These are phyloP conservation scores for Seminavis robusta DNA, from an alignment of 108 stramenopile species.

Conservation along the genomic window DNA sequence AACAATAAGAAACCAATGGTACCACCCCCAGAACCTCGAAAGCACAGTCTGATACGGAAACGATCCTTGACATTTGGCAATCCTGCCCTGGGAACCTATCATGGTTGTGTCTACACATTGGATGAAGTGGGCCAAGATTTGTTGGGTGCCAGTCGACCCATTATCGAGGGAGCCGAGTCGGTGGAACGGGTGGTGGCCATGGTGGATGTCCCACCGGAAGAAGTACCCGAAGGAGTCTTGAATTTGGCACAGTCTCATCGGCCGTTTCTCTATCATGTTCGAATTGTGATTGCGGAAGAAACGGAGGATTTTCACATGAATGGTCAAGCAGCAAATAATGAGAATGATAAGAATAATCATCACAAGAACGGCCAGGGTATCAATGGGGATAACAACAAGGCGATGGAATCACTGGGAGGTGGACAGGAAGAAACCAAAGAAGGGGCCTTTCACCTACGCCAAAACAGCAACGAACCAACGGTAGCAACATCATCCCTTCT, in stretches of 20 bases:
- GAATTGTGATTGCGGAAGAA: slow-evolving; percentile 63
- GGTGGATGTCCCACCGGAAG: slow-evolving; percentile 74
- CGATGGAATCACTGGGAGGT: no score
- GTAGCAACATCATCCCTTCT: no score
- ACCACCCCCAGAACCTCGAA: no score
- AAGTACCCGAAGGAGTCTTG: slow-evolving; percentile 81
- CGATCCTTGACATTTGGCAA: slow-evolving; percentile 70
- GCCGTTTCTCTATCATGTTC: slow-evolving; percentile 64
- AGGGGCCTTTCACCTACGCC: no score
- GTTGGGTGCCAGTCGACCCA: neutral
- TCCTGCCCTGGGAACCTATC: slow-evolving; percentile 67
- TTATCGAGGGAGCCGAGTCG: neutral
- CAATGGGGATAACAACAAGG: no score
- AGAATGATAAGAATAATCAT: slow-evolving; percentile 17
- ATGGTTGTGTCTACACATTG: slow-evolving; percentile 50
- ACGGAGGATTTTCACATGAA: slow-evolving; percentile 21
- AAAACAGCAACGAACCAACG: no score
- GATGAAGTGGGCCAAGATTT: slow-evolving; percentile 1
- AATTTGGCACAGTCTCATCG: slow-evolving; percentile 67
- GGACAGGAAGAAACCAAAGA: no score
- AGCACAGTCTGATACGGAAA: slow-evolving; percentile 15
- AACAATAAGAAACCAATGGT: no score
- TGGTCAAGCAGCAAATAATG: slow-evolving; percentile 1
- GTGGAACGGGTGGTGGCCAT: slow-evolving; percentile 55
- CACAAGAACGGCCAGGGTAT: no score